Evolutionary conservation across 192 early-diverging fungal genomes (phyloP), one percentile per base, ranked within the genome.

Genomic region (Mortierella antarctica): DNA sequence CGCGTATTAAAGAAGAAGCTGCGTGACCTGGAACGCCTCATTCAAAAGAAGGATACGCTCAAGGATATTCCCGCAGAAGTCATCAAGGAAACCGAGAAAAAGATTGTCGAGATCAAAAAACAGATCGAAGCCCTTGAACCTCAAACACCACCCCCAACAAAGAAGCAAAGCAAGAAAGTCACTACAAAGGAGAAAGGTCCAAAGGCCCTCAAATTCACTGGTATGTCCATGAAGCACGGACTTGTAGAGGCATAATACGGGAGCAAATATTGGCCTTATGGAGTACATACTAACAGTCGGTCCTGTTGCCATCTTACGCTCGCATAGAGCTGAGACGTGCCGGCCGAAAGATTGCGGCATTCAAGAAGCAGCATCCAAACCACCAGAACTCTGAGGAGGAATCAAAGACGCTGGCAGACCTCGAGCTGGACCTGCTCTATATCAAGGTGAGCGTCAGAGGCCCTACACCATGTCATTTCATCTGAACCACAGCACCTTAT

Each of bases 361-460:
- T 68, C 55, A 80, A 72, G 65, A 80, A 68, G 49, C 77, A 72
- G 31, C 69, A 80, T 39, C 77, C 77, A 11, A 72, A 70, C 55
- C 47, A 57, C 31, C 54, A 62, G 21, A 10, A 51, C n/a, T 72
- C 70, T 6, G 65, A 67, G 44, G 65, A 71, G 21, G 65, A 80
- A 18, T 68, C 70, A n/a, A 72, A 67, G 20, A 52, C 45, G 2
- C 18, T 80, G 12, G 65, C 45, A 31, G 67, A 72, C 5, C 65
- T 80, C 7, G 70, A 72, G 46, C 54, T 80, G 4, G 65, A 71
- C 51, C 70, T 72, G 44, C 21, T 72, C 23, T 80, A 80, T 44
- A 80, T 68, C 60, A 80, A 80, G 60, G 77, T 80, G 18, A 62
- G 71, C 12, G 15, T 42, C 6, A 15, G 17, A 17, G 15, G 6